Conservation (phyloP, 2,329 filamentous ascomycete genomes). For the Lachnellula willkommii region DNA sequence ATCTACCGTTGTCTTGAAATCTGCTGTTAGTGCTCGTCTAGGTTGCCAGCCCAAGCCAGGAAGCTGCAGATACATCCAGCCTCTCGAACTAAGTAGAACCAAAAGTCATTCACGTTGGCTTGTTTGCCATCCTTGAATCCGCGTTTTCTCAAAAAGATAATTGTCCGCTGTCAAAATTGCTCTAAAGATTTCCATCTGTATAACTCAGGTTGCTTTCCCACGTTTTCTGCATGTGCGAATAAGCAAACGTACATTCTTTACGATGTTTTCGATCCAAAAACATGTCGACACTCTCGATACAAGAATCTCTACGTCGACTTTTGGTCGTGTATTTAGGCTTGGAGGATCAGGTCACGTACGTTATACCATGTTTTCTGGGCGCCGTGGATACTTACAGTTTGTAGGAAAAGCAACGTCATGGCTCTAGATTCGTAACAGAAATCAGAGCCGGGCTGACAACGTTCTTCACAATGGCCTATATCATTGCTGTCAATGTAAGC, state of each 20-base stretch:
- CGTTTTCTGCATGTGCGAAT: slow-evolving; percentile 18
- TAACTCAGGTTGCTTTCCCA: slow-evolving; percentile 15
- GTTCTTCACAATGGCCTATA: slow-evolving; percentile 78
- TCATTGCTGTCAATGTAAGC: slow-evolving; percentile 66
- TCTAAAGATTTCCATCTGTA: slow-evolving; percentile 6
- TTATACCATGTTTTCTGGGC: not conserved
- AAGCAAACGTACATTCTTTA: slow-evolving; percentile 1
- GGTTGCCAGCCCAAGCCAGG: not conserved
- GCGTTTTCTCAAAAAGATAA: not conserved
- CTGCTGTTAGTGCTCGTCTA: not conserved
- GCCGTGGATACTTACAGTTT: not conserved
- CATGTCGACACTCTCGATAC: slow-evolving; percentile 31
- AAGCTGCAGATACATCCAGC: not conserved
- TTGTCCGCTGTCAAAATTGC: slow-evolving; percentile 2
- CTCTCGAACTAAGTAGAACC: not conserved
- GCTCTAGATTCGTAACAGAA: slow-evolving; percentile 69
- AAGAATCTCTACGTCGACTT: slow-evolving; percentile 37
- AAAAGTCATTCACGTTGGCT: not conserved
- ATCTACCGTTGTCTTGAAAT: not conserved
- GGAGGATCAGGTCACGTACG: slow-evolving; percentile 64
- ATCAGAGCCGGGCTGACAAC: slow-evolving; percentile 75
- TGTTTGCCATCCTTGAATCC: not conserved
- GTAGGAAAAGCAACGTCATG: slow-evolving; percentile 62
- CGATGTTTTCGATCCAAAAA: slow-evolving; percentile 9
- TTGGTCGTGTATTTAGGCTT: slow-evolving; percentile 61